Conservation (phyloP, 192 early-diverging fungal genomes). For the Nowakowskiella sp. region DNA sequence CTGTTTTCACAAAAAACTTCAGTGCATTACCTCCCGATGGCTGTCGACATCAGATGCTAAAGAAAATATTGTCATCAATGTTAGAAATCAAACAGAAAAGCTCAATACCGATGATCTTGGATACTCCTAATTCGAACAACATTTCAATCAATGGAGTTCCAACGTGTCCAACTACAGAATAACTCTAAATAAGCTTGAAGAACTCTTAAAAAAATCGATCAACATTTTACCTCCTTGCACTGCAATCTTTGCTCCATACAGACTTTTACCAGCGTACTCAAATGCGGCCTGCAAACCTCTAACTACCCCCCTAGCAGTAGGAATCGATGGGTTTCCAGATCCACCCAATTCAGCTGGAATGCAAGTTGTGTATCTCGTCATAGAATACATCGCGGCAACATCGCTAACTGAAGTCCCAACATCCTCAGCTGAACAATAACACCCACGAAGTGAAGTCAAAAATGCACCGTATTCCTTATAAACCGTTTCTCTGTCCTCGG, state of each 20-base stretch:
- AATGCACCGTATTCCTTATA: constrained; percentile 38
- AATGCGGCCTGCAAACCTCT: constrained; percentile 33
- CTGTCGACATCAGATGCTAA: constrained; percentile 20
- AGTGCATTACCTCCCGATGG: constrained; percentile 4
- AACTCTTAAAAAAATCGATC: not conserved
- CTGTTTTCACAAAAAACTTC: constrained; percentile 6
- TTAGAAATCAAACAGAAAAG: too few species aligned
- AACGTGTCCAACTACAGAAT: constrained; percentile 18
- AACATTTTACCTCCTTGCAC: constrained; percentile 24
- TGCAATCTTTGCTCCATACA: constrained; percentile 25
- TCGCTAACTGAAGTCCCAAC: constrained; percentile 25
- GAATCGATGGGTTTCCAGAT: constrained; percentile 28
- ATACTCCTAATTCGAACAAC: constrained; percentile 21
- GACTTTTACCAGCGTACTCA: constrained; percentile 12
- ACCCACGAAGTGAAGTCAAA: constrained; percentile 26
- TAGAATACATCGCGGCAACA: constrained; percentile 25
- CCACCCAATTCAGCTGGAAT: constrained; percentile 29
- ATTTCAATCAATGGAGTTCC: constrained; percentile 19
- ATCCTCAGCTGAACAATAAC: constrained; percentile 38
- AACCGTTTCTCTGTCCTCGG: constrained; percentile 5
- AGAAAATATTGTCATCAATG: too few species aligned
- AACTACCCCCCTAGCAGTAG: constrained; percentile 34
- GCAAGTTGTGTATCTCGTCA: constrained; percentile 31
- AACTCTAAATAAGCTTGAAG: not conserved
- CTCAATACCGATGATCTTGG: constrained; percentile 18